A percentile compares a stretch with the other conserved stretches of the same genome.
Evolutionary conservation across 257 asterid species (phyloP).

Genomic region (Solanum chaucha): DNA sequence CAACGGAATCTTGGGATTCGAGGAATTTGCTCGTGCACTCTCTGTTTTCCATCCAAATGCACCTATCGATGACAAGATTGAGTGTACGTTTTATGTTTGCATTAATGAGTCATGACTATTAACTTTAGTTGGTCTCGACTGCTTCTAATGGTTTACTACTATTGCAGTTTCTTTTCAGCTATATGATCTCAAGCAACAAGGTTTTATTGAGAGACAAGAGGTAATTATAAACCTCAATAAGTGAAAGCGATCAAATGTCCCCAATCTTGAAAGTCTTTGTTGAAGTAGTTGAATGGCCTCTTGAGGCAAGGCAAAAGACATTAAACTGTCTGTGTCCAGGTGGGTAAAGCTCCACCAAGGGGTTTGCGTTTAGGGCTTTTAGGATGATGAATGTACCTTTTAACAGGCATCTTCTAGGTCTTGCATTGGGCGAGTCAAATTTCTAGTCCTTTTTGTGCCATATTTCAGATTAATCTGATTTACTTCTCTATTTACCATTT

Average conservation of each 20-base stretch:
- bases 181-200: conserved; percentile 99
- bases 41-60: conserved; percentile 99
- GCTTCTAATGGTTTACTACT: neutral
- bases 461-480: neutral
- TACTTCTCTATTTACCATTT: neutral
- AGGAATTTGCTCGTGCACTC: conserved; percentile 96
- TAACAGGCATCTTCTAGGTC: neutral
- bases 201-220: conserved; percentile 99
- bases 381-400: neutral
- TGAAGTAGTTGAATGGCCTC: neutral
- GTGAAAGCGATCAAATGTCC: neutral
- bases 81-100: conserved; percentile 35
- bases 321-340: neutral
- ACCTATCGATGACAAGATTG: conserved; percentile 92
- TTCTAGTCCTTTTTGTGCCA: neutral
- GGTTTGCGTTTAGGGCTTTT: neutral
- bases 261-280: neutral
- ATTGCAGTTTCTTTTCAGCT: conserved; percentile 94
- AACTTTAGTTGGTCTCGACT: neutral
- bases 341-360: neutral
- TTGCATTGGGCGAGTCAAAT: neutral
- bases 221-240: conserved; percentile 18
- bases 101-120: neutral
- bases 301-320: neutral
- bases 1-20: conserved; percentile 94